phyloP scores from a whole-genome alignment of 1,284 basidiomycete genomes.

The Irpex sp. region DNA sequence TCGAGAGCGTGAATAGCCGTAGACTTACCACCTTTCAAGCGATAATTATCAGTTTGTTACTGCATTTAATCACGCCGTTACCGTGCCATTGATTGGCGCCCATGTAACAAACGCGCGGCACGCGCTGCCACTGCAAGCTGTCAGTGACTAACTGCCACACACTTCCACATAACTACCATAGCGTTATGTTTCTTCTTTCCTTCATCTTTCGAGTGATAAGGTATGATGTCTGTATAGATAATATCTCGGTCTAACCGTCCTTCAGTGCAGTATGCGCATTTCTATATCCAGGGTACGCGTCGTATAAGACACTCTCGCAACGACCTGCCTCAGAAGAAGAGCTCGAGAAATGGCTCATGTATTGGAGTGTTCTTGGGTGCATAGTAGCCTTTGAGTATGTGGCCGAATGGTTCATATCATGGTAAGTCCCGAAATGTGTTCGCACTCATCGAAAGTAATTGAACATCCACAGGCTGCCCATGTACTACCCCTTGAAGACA shows the following conservation, averaged over 20 bases:
- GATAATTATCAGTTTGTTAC: too few species aligned
- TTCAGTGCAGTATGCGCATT: constrained; percentile 65
- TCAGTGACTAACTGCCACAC: neutral
- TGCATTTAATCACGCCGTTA: neutral
- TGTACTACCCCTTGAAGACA: constrained; percentile 84
- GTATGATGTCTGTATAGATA: constrained; percentile 9
- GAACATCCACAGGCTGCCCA: constrained; percentile 64
- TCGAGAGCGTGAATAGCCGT: too few species aligned
- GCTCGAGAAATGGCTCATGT: constrained; percentile 86
- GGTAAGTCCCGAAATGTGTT: constrained; percentile 43
- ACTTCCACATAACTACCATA: neutral
- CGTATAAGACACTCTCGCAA: constrained; percentile 80
- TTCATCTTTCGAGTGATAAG: constrained; percentile 26
- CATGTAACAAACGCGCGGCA: neutral
- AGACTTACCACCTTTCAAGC: too few species aligned
- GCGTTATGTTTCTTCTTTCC: constrained; percentile 27
- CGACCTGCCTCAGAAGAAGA: constrained; percentile 76
- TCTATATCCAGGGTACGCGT: constrained; percentile 82
- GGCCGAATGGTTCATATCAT: constrained; percentile 81
- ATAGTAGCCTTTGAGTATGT: constrained; percentile 72
- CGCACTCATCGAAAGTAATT: neutral
- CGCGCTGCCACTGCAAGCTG: neutral
- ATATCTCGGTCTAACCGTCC: constrained; percentile 1
- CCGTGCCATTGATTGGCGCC: neutral
- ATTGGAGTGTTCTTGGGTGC: constrained; percentile 83